Percentiles rank a stretch among this genome's conserved stretches.
Evolutionary conservation across 2,329 filamentous ascomycete genomes (phyloP).

Genomic region (Plenodomus tracheiphilus): DNA sequence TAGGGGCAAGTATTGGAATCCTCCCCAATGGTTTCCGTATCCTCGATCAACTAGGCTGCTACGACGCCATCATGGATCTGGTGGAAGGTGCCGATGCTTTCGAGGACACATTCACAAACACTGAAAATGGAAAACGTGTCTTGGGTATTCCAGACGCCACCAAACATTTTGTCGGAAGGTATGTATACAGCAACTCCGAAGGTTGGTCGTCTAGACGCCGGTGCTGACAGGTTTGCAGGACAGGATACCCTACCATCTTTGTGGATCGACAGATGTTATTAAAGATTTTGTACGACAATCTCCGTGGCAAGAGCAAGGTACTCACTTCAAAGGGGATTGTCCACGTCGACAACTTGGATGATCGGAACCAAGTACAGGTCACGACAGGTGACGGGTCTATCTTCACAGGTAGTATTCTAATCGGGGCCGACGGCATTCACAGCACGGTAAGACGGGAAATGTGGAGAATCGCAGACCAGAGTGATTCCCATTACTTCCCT

Average conservation of each 20-base stretch:
- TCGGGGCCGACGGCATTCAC: slow-evolving; percentile 23
- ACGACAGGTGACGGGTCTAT: slow-evolving; percentile 8
- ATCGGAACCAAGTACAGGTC: slow-evolving; percentile 1
- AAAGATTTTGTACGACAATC: slow-evolving; percentile 14
- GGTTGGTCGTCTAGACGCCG: too few species aligned
- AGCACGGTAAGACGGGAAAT: slow-evolving; percentile 18
- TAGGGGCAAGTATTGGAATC: slow-evolving; percentile 24
- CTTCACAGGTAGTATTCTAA: slow-evolving; percentile 11
- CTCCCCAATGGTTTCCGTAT: slow-evolving; percentile 19
- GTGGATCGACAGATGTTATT: slow-evolving; percentile 17
- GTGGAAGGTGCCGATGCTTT: neutral
- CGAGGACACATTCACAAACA: neutral
- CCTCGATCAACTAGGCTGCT: slow-evolving; percentile 23
- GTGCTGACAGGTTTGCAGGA: too few species aligned
- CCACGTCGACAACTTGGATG: neutral
- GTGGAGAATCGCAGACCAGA: slow-evolving; percentile 13
- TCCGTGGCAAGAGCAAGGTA: slow-evolving; percentile 16
- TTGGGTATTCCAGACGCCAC: too few species aligned
- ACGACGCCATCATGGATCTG: slow-evolving; percentile 1
- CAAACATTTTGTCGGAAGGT: too few species aligned
- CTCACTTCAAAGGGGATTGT: neutral
- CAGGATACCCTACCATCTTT: slow-evolving; percentile 5
- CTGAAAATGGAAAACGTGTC: too few species aligned
- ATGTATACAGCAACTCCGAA: too few species aligned
- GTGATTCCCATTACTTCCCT: slow-evolving; percentile 1